phyloP scores from a whole-genome alignment of 2,329 filamentous ascomycete genomes.

The Xylaria sp. region DNA sequence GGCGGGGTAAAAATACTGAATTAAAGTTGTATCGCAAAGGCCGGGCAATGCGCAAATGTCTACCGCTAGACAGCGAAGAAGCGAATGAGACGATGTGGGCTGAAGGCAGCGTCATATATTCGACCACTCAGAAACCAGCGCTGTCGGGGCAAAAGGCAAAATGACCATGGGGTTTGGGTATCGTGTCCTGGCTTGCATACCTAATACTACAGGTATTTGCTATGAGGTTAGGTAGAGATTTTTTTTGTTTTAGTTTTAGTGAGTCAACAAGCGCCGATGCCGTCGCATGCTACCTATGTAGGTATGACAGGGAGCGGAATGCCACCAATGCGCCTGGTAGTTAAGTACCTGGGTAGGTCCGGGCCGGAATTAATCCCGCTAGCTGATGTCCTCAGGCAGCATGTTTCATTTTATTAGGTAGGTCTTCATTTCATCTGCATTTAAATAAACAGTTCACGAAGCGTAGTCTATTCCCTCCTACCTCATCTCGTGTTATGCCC shows the following conservation, averaged over 20 bases:
- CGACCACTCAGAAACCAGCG: conserved; percentile 25
- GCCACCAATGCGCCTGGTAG: conserved; percentile 2
- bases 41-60: conserved; percentile 23
- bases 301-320: conserved; percentile 1
- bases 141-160: not conserved
- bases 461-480: not conserved
- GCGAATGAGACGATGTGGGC: conserved; percentile 24
- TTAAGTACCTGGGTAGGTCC: not conserved
- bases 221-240: not conserved
- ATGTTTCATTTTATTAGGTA: not conserved
- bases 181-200: not conserved
- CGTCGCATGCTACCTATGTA: conserved; percentile 2
- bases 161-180: not conserved
- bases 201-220: not conserved
- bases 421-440: not conserved
- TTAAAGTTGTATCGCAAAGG: conserved; percentile 33
- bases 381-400: not conserved
- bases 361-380: conserved; percentile 21
- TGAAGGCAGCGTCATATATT: conserved; percentile 22
- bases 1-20: conserved; percentile 33
- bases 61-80: conserved; percentile 20
- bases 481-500: not conserved
- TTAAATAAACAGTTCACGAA: not conserved
- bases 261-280: conserved; percentile 37
- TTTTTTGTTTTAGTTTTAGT: conserved; percentile 20